Evolutionary conservation across 2,329 filamentous ascomycete species (phyloP), one percentile per base, ranked within the genome.

Genomic region (Verticillium zaregamsianum): DNA sequence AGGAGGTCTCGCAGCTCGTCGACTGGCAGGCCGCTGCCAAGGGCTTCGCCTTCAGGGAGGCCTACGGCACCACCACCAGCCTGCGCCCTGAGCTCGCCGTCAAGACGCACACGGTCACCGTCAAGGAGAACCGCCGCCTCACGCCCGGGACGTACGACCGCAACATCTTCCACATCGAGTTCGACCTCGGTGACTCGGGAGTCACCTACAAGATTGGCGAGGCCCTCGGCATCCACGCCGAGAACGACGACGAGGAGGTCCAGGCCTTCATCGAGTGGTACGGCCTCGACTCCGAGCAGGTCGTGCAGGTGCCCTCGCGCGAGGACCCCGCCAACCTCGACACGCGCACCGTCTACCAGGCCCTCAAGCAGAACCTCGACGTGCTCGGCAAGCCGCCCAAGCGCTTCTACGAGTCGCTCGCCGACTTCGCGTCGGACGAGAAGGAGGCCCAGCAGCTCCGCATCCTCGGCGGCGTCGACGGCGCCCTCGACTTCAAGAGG

Each of bases 141-240:
- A 99, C 95, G 0, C 95, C 95, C 3, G 71, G 78, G 28, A 90
- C 88, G 35, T 99, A 99, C 73, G 93, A 98, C 76, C 92, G 95
- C 69, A 97, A 99, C 83, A 98, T 99, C 77, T 99, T 99, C 89
- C 95, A 99, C 80, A 98, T 99, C 65, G 95, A 99, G 78, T 99
- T 99, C 71, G 95, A 98, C 72, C 86, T 99, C 28, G 94, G 94
- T 64, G 79, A 89, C 70, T 96, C 94, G 37, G 94, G 93, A 45
- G 87, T 99, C 66, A 97, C 87, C 52, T 99, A 99, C 79, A 92
- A 96, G 73, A 98, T 99, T 70, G 95, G 95, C 62, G 95, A 99
- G 80, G 95, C 95, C 56, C 88, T 99, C 20, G 95, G 95, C 67
- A 93, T 99, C 65, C 95, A 99, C 75, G 92, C 93, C 7, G 92